Percentiles rank a stretch among this genome's conserved stretches.
Evolutionary conservation across 169 alveolate species (phyloP).

Genomic region (Eimeria sp.): DNA sequence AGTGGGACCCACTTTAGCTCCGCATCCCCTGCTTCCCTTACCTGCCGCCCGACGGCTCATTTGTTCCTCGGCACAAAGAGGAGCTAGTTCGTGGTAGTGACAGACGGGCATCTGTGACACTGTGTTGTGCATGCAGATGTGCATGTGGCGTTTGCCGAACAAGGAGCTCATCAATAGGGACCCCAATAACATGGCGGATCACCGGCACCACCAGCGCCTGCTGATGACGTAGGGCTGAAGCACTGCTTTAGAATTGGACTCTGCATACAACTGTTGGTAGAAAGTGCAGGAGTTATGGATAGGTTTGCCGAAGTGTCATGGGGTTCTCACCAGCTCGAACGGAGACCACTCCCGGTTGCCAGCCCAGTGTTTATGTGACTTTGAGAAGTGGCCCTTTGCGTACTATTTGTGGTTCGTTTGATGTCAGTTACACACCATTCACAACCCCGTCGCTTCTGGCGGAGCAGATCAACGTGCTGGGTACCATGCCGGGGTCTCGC

Average conservation of each 20-base stretch:
- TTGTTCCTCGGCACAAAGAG: not conserved
- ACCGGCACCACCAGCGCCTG: slow-evolving; percentile 93
- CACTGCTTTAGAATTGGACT: not conserved
- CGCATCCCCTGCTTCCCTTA: not conserved
- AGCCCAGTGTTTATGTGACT: not conserved
- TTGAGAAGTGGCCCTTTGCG: not conserved
- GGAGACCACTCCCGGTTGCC: not conserved
- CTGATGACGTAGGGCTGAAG: slow-evolving; percentile 88
- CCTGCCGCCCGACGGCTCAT: not conserved
- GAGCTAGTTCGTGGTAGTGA: not conserved
- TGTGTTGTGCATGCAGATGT: slow-evolving; percentile 84
- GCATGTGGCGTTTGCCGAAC: slow-evolving; percentile 95
- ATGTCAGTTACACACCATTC: slow-evolving; percentile 90
- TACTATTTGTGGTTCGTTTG: not conserved
- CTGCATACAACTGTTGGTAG: not conserved
- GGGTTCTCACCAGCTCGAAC: not conserved
- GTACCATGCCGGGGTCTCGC: slow-evolving; percentile 92
- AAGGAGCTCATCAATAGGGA: slow-evolving; percentile 93
- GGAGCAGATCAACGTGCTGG: slow-evolving; percentile 92
- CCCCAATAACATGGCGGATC: slow-evolving; percentile 92
- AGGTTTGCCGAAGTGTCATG: not conserved
- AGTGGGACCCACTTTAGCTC: slow-evolving; percentile 17
- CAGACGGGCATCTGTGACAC: not conserved
- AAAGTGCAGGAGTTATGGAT: not conserved
- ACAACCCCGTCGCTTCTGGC: slow-evolving; percentile 93